Percentiles rank a stretch among this genome's conserved stretches.
Evolutionary conservation across 768 basidiomycete species (phyloP).

Genomic region (Trametes meyenii): DNA sequence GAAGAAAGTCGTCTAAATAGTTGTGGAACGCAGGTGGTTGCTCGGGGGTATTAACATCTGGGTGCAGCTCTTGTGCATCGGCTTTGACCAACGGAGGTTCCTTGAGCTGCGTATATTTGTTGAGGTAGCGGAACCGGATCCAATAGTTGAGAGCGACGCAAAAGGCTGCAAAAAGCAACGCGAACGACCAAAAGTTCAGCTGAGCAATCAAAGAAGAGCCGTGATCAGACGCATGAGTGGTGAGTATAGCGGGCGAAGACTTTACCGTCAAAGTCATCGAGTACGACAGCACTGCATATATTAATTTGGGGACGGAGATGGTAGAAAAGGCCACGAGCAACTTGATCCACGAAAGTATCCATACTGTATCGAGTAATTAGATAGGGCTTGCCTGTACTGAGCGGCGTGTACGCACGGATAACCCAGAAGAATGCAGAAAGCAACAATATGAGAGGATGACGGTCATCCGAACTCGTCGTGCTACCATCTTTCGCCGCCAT

Average conservation of each 20-base stretch:
- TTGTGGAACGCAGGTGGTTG: conserved; percentile 85
- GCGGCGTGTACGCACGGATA: conserved; percentile 55
- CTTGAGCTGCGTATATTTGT: conserved; percentile 73
- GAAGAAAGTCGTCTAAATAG: conserved; percentile 95
- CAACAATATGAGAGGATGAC: conserved; percentile 76
- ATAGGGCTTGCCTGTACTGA: no score
- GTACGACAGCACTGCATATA: conserved; percentile 80
- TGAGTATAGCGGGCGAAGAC: conserved; percentile 24
- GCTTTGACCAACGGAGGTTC: conserved; percentile 83
- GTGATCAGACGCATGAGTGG: background rate
- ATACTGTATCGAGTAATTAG: conserved; percentile 51
- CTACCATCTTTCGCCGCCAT: conserved; percentile 20
- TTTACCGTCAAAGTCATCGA: conserved; percentile 85
- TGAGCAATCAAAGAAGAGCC: conserved; percentile 38
- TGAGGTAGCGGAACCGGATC: conserved; percentile 81
- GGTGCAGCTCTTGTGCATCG: conserved; percentile 86
- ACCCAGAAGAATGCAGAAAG: conserved; percentile 86
- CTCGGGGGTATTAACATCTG: conserved; percentile 82
- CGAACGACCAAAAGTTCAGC: conserved; percentile 92
- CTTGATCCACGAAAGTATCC: conserved; percentile 80
- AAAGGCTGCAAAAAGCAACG: conserved; percentile 70
- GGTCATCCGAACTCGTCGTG: conserved; percentile 37
- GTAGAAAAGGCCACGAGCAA: conserved; percentile 77
- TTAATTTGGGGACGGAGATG: conserved; percentile 77
- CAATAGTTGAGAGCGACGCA: conserved; percentile 77